Base-by-base conservation (phyloP, 306 rosid genomes). In the Malus asiatica region DNA sequence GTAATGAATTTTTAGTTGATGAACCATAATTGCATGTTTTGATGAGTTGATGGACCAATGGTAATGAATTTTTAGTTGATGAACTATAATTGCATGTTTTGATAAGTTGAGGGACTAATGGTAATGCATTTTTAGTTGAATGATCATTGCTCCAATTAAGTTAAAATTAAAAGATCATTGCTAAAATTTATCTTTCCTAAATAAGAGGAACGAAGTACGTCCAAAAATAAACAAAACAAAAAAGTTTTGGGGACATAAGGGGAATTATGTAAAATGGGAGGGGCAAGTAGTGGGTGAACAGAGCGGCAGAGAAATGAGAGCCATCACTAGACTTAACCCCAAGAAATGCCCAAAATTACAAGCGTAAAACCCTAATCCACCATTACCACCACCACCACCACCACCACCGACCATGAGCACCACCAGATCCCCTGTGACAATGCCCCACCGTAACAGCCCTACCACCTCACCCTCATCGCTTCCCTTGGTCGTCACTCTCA, bases 401-500 rank as follows among this genome's bases (percentile, higher is more conserved):
- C 35, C 76, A 16, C 78, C 42, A 40, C 35, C 76, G 12, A 62
- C 69, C 48, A 57, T 71, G 84, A 77, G 71, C 55, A n/a, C 33
- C 77, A 70, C 42, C 38, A 77, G 81, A 83, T 90, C 97, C 81
- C 65, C 85, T 79, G 85, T 80, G 61, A 76, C 93, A 82, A 90
- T 96, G 94, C 83, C 91, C 77, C 94, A 80, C 83, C 90, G 93
- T 63, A 84, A 69, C 87, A 75, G 76, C 84, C 78, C 85, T 80
- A 42, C 89, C 19, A 83, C 92, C 62, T 90, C 84, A 6, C 91
- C 97, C 66, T 79, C 88, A 11, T 79, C 93, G 48, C 96, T 87
- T 10, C 97, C 99, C 68, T 70, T 83, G 15, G 96, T 92, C 2
- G 98, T 96, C 19, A 78, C 91, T 84, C 96, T 96, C 57, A 96